Percentiles rank a stretch among this genome's conserved stretches.
phyloP scores from a whole-genome alignment of 2,329 filamentous ascomycete genomes.

The Talaromyces verruculosus region DNA sequence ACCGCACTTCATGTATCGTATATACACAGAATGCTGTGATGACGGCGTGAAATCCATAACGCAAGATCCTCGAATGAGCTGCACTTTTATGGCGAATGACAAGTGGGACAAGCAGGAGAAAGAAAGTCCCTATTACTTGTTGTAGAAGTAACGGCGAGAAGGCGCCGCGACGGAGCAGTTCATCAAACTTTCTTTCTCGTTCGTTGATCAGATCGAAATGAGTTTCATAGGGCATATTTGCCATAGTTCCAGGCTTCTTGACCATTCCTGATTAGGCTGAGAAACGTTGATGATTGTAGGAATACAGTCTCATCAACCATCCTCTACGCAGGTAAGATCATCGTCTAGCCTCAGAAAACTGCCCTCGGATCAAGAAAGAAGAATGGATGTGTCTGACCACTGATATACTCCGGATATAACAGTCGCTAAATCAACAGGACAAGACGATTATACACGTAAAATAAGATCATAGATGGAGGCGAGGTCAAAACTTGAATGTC shows the following conservation, averaged over 20 bases:
- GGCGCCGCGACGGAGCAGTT: constrained; percentile 30
- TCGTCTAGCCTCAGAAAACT: background rate
- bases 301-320: background rate
- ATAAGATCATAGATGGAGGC: background rate
- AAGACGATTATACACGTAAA: background rate
- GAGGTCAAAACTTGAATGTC: background rate
- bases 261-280: background rate
- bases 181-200: constrained; percentile 28
- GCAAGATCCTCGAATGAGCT: constrained; percentile 35
- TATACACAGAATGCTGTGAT: constrained; percentile 47
- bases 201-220: constrained; percentile 32
- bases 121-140: constrained; percentile 32
- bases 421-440: background rate
- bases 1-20: constrained; percentile 47
- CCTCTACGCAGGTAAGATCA: background rate
- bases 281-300: background rate
- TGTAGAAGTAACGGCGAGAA: constrained; percentile 40
- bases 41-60: constrained; percentile 48
- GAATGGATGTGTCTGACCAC: background rate
- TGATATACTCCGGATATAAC: too few species aligned
- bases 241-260: constrained; percentile 26
- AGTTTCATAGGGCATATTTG: constrained; percentile 27
- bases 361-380: background rate
- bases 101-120: constrained; percentile 50
- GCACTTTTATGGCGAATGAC: constrained; percentile 50